A percentile compares a stretch with the other conserved stretches of the same genome.
phyloP scores from a whole-genome alignment of 2,329 filamentous ascomycete species.

The Aspergillus novoparasiticus region DNA sequence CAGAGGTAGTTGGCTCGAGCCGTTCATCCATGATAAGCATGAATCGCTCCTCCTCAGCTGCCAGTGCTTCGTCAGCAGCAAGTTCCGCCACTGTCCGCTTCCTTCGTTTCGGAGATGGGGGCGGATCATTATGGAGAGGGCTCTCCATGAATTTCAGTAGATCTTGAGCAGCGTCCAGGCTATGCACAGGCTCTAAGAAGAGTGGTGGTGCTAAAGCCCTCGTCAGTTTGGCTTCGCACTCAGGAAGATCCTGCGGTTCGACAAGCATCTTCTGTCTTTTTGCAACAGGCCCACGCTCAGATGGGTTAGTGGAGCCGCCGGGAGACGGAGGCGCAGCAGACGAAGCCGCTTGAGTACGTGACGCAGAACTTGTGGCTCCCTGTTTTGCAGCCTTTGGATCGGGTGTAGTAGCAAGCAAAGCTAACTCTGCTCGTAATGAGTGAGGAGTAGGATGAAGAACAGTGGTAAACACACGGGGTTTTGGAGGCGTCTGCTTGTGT shows the following conservation, averaged over 20 bases:
- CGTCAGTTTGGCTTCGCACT: conserved; percentile 75
- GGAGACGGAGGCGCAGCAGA: conserved; percentile 62
- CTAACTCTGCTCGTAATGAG: conserved; percentile 73
- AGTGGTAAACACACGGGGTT: conserved; percentile 69
- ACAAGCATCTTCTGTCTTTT: conserved; percentile 78
- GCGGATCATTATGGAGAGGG: conserved; percentile 73
- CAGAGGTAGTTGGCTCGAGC: conserved; percentile 62
- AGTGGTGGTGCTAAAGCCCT: conserved; percentile 74
- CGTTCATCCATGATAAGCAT: conserved; percentile 93
- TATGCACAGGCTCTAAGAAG: conserved; percentile 74
- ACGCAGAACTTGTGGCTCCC: conserved; percentile 42
- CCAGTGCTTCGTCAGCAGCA: conserved; percentile 89
- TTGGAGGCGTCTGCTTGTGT: conserved; percentile 51
- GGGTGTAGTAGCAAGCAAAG: conserved; percentile 74
- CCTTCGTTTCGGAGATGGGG: conserved; percentile 82
- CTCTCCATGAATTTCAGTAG: conserved; percentile 73
- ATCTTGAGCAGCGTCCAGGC: conserved; percentile 67
- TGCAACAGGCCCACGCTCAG: conserved; percentile 54
- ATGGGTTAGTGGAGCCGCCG: conserved; percentile 68
- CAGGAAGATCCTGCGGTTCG: conserved; percentile 71
- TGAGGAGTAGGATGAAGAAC: conserved; percentile 84
- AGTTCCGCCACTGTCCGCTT: conserved; percentile 95
- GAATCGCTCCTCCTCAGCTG: conserved; percentile 84
- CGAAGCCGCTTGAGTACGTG: conserved; percentile 40
- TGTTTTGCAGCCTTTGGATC: conserved; percentile 56